These are phyloP conservation scores for Cnidoscolus chayamansa DNA, from an alignment of 441 rosid genomes.

Conservation along the genomic window DNA sequence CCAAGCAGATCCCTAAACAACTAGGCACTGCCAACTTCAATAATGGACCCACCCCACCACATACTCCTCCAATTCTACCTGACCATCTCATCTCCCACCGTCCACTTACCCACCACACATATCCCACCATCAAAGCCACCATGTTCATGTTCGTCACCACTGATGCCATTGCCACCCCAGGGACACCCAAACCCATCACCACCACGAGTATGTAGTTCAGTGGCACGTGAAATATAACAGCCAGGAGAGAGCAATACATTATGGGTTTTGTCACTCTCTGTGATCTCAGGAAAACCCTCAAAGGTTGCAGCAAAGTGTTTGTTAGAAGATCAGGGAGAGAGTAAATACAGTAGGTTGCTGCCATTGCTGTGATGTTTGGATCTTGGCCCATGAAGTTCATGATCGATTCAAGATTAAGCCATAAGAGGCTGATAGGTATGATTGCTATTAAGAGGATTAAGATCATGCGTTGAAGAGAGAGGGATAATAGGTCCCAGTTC, in stretches of 20 bases:
- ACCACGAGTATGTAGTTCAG: constrained; percentile 64
- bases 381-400: constrained; percentile 88
- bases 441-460: constrained; percentile 63
- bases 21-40: constrained; percentile 90
- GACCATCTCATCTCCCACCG: constrained; percentile 50
- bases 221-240: constrained; percentile 80
- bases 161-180: constrained; percentile 90
- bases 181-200: constrained; percentile 61
- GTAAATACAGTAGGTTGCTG: constrained; percentile 74
- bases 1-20: constrained; percentile 89
- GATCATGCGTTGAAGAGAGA: constrained; percentile 90
- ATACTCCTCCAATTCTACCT: constrained; percentile 37
- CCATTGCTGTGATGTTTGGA: constrained; percentile 68
- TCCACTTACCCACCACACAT: constrained; percentile 59
- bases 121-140: constrained; percentile 71
- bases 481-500: constrained; percentile 79
- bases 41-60: constrained; percentile 66
- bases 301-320: constrained; percentile 77
- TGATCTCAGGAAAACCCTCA: constrained; percentile 78
- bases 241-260: constrained; percentile 86
- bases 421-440: constrained; percentile 70
- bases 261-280: constrained; percentile 79
- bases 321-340: constrained; percentile 86
- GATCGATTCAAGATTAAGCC: constrained; percentile 83
- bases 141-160: constrained; percentile 80